Evolutionary conservation across 2,329 filamentous ascomycete genomes (phyloP).

Genomic region (Diaporthe ilicicola): DNA sequence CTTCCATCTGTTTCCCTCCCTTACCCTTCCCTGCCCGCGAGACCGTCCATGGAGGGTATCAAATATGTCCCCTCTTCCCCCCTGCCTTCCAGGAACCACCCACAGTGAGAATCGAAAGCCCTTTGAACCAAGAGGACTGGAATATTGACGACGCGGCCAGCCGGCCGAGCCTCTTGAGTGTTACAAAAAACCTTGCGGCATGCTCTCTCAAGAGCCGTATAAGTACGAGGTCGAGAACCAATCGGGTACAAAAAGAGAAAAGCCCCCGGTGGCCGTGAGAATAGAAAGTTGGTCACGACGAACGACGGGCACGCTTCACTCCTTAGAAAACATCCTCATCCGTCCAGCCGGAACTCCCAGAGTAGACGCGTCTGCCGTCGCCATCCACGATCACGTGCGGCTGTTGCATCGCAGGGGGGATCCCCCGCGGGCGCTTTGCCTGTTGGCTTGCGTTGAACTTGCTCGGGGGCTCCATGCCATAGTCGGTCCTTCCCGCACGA

Average conservation of each 20-base stretch:
- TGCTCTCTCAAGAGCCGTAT: conserved; percentile 6
- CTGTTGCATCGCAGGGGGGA: conserved; percentile 57
- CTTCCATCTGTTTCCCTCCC: not conserved
- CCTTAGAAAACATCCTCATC: conserved; percentile 68
- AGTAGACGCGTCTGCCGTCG: conserved; percentile 70
- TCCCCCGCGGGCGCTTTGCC: conserved; percentile 62
- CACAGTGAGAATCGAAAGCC: conserved; percentile 6
- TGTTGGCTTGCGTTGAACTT: conserved; percentile 66
- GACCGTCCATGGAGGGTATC: conserved; percentile 10
- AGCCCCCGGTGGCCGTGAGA: not conserved
- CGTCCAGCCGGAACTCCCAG: conserved; percentile 71
- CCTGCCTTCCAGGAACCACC: not conserved
- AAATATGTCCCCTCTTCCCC: not conserved
- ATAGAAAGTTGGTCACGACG: conserved; percentile 25
- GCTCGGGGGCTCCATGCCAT: conserved; percentile 41
- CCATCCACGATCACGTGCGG: conserved; percentile 60
- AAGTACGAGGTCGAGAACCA: conserved; percentile 22
- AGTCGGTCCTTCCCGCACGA: conserved; percentile 62
- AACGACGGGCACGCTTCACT: conserved; percentile 40
- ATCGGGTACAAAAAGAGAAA: conserved; percentile 25
- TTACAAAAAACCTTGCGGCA: conserved; percentile 13
- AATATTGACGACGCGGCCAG: conserved; percentile 19
- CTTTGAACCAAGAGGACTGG: not conserved
- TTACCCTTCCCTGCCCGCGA: not conserved
- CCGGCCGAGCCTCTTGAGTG: conserved; percentile 13